Percentiles rank a stretch among this genome's conserved stretches.
These are phyloP conservation scores for Gossypium stocksii DNA, from an alignment of 345 rosid genomes.

Conservation along the genomic window DNA sequence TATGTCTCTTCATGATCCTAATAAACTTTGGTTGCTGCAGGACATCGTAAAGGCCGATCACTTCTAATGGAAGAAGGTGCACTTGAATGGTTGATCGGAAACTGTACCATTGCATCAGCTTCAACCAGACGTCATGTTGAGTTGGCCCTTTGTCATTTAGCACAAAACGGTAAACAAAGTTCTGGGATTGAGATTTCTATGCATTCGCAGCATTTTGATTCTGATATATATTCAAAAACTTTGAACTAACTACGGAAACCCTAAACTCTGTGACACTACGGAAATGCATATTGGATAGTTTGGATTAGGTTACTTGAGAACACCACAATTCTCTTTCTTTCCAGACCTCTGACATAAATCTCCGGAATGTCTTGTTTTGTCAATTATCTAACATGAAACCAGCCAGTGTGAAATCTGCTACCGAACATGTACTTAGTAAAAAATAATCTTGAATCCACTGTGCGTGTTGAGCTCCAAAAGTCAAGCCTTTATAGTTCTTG, in stretches of 20 bases:
- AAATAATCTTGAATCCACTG: neutral
- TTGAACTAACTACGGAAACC: too few species aligned
- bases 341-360: neutral
- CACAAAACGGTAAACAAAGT: slow-evolving; percentile 66
- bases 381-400: neutral
- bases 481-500: neutral
- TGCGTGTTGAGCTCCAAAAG: neutral
- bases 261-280: neutral
- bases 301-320: neutral
- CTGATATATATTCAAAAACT: neutral
- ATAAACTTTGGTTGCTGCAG: slow-evolving; percentile 36
- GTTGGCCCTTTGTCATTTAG: slow-evolving; percentile 91
- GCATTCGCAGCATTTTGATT: neutral
- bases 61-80: slow-evolving; percentile 74
- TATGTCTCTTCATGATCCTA: slow-evolving; percentile 1
- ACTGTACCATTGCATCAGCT: slow-evolving; percentile 45
- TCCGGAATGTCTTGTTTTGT: neutral
- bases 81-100: slow-evolving; percentile 71
- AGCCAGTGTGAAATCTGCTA: neutral
- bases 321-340: neutral
- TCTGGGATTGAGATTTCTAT: neutral
- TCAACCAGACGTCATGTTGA: slow-evolving; percentile 77
- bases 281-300: neutral
- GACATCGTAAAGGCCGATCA: slow-evolving; percentile 70
- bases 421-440: neutral